phyloP scores from a whole-genome alignment of 2,329 filamentous ascomycete genomes.

The Ophiostoma perfectum region DNA sequence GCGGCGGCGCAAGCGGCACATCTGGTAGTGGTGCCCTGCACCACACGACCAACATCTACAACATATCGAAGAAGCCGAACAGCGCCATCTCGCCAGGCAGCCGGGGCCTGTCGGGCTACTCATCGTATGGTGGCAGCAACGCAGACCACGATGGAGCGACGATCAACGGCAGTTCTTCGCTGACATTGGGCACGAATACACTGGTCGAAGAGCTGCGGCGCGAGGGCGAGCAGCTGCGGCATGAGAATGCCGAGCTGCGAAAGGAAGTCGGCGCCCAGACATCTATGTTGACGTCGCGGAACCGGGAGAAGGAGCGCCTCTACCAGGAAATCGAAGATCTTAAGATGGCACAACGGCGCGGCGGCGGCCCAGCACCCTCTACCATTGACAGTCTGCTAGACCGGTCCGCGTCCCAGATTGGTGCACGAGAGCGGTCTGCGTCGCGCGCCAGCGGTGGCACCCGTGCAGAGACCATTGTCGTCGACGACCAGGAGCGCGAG shows the following conservation, averaged over 20 bases:
- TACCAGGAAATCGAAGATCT: constrained; percentile 97
- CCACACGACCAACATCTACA: constrained; percentile 62
- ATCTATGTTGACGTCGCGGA: constrained; percentile 93
- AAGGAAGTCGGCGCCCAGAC: constrained; percentile 93
- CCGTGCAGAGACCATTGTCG: constrained; percentile 48
- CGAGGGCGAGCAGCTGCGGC: constrained; percentile 69
- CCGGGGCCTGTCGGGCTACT: not conserved
- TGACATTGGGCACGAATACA: constrained; percentile 54
- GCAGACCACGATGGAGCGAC: constrained; percentile 41
- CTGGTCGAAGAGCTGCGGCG: constrained; percentile 69
- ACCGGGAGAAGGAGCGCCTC: constrained; percentile 87
- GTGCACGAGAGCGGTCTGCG: constrained; percentile 61
- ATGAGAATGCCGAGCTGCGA: constrained; percentile 87
- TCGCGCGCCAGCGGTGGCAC: constrained; percentile 69
- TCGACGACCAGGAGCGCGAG: constrained; percentile 74
- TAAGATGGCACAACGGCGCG: constrained; percentile 77
- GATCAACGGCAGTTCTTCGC: constrained; percentile 39
- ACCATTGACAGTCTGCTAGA: constrained; percentile 88
- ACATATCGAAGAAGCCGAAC: constrained; percentile 54
- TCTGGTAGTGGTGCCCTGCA: constrained; percentile 37
- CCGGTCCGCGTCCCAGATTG: constrained; percentile 81
- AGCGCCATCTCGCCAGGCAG: constrained; percentile 29
- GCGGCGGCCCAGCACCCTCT: constrained; percentile 51
- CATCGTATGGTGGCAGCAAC: constrained; percentile 30
- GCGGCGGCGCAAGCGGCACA: constrained; percentile 26